A percentile compares a stretch with the other conserved stretches of the same genome.
These are phyloP conservation scores for Lichenothelia convexa DNA, from an alignment of 495 filamentous ascomycete genomes.

Conservation along the genomic window DNA sequence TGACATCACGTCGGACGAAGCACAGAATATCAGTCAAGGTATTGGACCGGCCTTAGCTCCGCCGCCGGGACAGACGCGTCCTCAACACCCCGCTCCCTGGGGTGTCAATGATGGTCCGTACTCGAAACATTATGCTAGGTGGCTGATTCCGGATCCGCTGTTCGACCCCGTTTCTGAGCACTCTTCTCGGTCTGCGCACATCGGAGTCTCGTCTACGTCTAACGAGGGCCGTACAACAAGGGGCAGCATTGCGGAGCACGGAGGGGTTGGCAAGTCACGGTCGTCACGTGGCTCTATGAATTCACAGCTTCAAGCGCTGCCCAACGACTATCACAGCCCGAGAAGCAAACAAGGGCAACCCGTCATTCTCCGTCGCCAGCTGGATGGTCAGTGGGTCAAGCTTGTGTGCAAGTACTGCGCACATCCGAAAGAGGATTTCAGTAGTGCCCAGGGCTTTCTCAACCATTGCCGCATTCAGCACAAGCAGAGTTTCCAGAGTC, in stretches of 20 bases:
- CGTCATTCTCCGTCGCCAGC: constrained; percentile 40
- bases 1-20: constrained; percentile 38
- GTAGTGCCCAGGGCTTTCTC: constrained; percentile 91
- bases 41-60: constrained; percentile 46
- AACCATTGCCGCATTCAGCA: constrained; percentile 97
- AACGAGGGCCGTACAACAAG: neutral
- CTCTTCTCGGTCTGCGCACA: neutral
- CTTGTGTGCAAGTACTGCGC: constrained; percentile 80
- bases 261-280: constrained; percentile 5
- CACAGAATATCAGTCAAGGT: constrained; percentile 53
- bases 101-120: constrained; percentile 86
- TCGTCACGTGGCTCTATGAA: constrained; percentile 29
- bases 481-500: constrained; percentile 74
- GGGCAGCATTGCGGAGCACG: constrained; percentile 16
- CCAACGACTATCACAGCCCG: constrained; percentile 41
- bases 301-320: constrained; percentile 51
- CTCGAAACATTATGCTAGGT: constrained; percentile 78
- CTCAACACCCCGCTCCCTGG: constrained; percentile 58
- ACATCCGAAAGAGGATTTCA: constrained; percentile 63
- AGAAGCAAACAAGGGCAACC: constrained; percentile 44
- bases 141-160: constrained; percentile 73
- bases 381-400: constrained; percentile 47
- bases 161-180: constrained; percentile 41
- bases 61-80: constrained; percentile 38
- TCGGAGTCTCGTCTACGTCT: neutral